Evolutionary conservation across 306 rosid species (phyloP), one percentile per base, ranked within the genome.

Genomic region (Dalbergia cochinchinensis): DNA sequence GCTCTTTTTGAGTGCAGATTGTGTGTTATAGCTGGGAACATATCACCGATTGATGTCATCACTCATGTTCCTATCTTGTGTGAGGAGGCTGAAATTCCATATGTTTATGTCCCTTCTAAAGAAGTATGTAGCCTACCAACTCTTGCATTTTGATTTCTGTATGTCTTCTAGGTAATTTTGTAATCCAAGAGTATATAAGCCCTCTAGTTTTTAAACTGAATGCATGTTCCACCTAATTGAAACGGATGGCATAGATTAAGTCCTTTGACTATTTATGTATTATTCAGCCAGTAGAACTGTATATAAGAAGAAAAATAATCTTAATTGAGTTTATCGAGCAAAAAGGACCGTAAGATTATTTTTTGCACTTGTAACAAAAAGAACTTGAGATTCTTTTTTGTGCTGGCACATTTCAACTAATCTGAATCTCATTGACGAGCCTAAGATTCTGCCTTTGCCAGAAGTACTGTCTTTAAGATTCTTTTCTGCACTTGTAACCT

Each of bases 21-120:
- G 1, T 95, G 99, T 86, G 93, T 96, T 31, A 93, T 96, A 68
- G 98, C 98, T 69, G 97, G 98, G 65, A 93, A 96, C 79, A 93
- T 96, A 64, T 90, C 98, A 6, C 98, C 99, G 0, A 96, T 96
- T 39, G 99, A 96, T 83, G 99, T 96, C 58, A 88, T 96, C 78
- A 93, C 98, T 39, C 97, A 96, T 77, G 89, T 96, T 79, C 99
- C 99, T 57, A 57, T 96, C 74, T 75, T 96, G 59, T 93, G 98
- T 69, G 99, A 96, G 77, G 99, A 96, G 58, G 31, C 93, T 51
- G 93, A 93, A 3, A 89, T 96, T 83, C 94, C 94, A 3, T 96
- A 96, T 53, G 11, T 93, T 0, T 96, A 96, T 80, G 94, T 95
- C 33, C 68, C 90, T 1, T 90, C 98, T 6, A 96, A 96, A 87